A percentile compares a stretch with the other conserved stretches of the same genome.
Evolutionary conservation across 306 rosid species (phyloP).

Genomic region (Prunus mume): DNA sequence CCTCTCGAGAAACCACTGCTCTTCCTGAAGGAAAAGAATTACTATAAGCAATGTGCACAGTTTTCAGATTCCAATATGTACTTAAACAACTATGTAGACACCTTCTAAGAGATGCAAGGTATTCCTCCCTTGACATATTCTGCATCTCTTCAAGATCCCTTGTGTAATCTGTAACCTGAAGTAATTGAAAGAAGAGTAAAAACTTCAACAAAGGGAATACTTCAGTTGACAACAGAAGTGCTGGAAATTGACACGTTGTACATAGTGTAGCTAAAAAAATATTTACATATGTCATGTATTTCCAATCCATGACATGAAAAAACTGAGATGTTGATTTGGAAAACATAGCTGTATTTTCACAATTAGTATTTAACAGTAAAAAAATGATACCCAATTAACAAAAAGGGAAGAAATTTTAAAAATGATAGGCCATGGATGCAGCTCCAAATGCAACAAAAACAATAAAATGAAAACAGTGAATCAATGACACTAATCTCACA

Average conservation of each 20-base stretch:
- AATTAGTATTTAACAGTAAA: neutral
- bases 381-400: neutral
- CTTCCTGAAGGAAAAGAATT: slow-evolving; percentile 63
- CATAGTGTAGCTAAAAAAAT: neutral
- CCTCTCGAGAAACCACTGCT: slow-evolving; percentile 99
- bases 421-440: neutral
- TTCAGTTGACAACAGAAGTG: neutral
- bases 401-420: neutral
- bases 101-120: slow-evolving; percentile 95
- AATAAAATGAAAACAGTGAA: neutral
- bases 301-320: slow-evolving; percentile 12
- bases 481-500: slow-evolving; percentile 45
- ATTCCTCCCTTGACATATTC: slow-evolving; percentile 89
- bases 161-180: slow-evolving; percentile 92
- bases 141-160: slow-evolving; percentile 99
- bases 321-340: neutral
- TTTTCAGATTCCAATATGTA: slow-evolving; percentile 15
- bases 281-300: neutral
- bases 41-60: slow-evolving; percentile 26
- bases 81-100: slow-evolving; percentile 22
- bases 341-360: neutral
- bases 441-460: neutral
- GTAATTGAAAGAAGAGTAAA: slow-evolving; percentile 9
- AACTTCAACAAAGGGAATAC: neutral
- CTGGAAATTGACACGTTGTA: neutral